Conservation (phyloP, 768 basidiomycete species). For the Cystoderma amianthinum region DNA sequence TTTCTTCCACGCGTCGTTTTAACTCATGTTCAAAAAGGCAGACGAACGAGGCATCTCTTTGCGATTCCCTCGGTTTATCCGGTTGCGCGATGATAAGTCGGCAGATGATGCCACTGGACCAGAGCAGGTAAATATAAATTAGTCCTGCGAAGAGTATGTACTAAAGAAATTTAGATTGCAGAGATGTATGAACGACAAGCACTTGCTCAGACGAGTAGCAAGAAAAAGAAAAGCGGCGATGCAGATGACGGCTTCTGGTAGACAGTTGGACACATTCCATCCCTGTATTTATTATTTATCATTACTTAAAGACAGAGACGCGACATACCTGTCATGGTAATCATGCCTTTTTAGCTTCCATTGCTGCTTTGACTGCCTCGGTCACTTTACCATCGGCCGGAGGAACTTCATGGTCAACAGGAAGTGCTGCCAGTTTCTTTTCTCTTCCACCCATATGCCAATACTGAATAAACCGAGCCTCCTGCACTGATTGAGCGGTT, state of each 20-base stretch:
- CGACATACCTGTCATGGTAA: slow-evolving; percentile 9
- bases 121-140: slow-evolving; percentile 92
- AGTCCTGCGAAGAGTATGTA: background rate
- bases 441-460: slow-evolving; percentile 89
- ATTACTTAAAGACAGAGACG: background rate
- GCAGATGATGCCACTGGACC: slow-evolving; percentile 90
- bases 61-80: slow-evolving; percentile 93
- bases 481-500: slow-evolving; percentile 80
- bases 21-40: slow-evolving; percentile 34
- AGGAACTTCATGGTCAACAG: slow-evolving; percentile 13
- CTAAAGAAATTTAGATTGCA: slow-evolving; percentile 49
- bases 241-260: slow-evolving; percentile 81
- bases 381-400: slow-evolving; percentile 34
- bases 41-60: slow-evolving; percentile 92
- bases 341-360: slow-evolving; percentile 26
- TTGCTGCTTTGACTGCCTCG: slow-evolving; percentile 41
- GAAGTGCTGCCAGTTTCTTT: slow-evolving; percentile 52
- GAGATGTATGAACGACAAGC: slow-evolving; percentile 93
- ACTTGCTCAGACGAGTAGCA: slow-evolving; percentile 66
- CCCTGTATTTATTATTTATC: background rate
- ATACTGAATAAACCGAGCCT: slow-evolving; percentile 81
- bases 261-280: too few relatives aligned
- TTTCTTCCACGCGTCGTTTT: background rate
- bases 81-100: slow-evolving; percentile 87
- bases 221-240: slow-evolving; percentile 64